Evolutionary conservation across 2,329 filamentous ascomycete genomes (phyloP), one percentile per base, ranked within the genome.

Genomic region (Aspergillus sp.): DNA sequence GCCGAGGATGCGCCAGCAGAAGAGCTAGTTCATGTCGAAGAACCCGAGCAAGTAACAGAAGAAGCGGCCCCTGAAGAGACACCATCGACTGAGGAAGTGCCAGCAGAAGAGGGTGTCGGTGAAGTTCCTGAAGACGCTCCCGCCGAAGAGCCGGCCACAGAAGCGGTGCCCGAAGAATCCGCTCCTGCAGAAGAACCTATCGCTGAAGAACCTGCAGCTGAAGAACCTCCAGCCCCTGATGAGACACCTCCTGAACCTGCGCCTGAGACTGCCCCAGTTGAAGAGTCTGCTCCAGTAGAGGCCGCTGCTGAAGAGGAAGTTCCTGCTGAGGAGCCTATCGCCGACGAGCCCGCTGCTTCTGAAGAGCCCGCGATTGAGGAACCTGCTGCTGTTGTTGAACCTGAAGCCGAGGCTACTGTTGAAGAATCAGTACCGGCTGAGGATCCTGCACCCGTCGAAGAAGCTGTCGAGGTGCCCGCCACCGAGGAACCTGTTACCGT

Each of bases 291-390:
- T 13, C 19, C 17, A 21, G 32, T 39, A 17, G 50, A 53, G 15
- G 13, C 32, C 5, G 19, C 9, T 9, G 55, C 64, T 15, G 28
- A 30, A 30, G 28, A 30, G 12, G 12, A 36, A 12, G 32, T 36
- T 32, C 3, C 30, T 36, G 32, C 32, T 9, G 50, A 53, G 25
- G 32, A 53, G 23, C 55, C 65, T 19, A 13, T 47, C 10, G 19
- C 58, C n/a, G 61, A 65, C 12, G 66, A 71, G 23, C 36, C 65
- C 25, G 25, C 61, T 55, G 48, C 53, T 21, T n/a, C 59, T 41
- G 65, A 67, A 41, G 63, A 68, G 39, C 56, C 63, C 38, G 43
- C 67, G 10, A 53, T 62, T 36, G 60, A 63, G 28, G 65, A 68
- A 19, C 32, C 49, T 17, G n/a, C 59, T 28, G 41, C 41, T 38